These are phyloP conservation scores for Rhododendron henanense DNA, from an alignment of 148 eudicot species.

Conservation along the genomic window DNA sequence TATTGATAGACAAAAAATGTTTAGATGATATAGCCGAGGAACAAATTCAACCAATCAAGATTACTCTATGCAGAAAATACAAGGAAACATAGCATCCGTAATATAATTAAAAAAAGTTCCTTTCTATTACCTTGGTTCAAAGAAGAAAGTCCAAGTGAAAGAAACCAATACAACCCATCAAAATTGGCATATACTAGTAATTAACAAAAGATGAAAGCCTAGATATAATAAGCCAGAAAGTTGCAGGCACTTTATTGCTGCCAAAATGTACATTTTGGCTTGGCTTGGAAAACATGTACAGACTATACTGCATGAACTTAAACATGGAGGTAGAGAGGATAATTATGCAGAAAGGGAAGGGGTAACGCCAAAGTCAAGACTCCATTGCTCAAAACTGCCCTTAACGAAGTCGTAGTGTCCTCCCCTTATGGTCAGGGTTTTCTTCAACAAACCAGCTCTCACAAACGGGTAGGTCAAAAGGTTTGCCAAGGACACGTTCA, in stretches of 20 bases:
- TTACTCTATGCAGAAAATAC: background rate
- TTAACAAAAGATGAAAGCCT: background rate
- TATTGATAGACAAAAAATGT: background rate
- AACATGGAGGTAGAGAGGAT: background rate
- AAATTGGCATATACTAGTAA: background rate
- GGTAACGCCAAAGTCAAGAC: constrained; percentile 45
- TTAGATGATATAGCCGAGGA: background rate
- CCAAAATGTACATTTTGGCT: background rate
- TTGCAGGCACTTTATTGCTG: background rate
- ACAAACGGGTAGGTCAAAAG: constrained; percentile 90
- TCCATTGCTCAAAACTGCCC: constrained; percentile 71
- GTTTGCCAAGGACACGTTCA: constrained; percentile 77
- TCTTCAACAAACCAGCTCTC: constrained; percentile 58
- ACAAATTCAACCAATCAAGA: background rate
- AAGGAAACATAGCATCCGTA: background rate
- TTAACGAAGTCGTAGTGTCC: constrained; percentile 82
- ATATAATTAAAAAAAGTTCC: background rate
- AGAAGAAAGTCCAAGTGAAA: background rate
- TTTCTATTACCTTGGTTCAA: background rate
- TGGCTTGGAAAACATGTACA: background rate
- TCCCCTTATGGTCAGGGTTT: constrained; percentile 56
- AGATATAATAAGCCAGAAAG: background rate
- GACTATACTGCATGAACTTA: background rate
- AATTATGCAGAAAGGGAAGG: constrained; percentile 21
- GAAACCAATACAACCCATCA: background rate